A percentile compares a stretch with the other conserved stretches of the same genome.
Conservation (phyloP, 345 rosid genomes). For the Geranium brycei region DNA sequence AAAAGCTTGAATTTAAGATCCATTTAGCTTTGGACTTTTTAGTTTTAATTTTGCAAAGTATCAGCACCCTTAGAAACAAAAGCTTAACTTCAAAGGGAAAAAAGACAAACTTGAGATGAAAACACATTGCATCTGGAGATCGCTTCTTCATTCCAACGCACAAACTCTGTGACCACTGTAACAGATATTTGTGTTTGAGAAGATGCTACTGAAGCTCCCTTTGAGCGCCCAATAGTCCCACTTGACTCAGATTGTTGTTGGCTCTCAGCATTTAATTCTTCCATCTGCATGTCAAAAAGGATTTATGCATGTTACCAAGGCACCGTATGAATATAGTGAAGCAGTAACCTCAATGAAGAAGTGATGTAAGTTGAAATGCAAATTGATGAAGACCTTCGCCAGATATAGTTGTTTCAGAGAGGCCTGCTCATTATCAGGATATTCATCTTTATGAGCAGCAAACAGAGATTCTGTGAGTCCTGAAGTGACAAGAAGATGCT, state of each 20-base stretch:
- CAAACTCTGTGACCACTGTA: slow-evolving; percentile 95
- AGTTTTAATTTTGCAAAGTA: neutral
- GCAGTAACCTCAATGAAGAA: too few species aligned
- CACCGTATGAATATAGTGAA: neutral
- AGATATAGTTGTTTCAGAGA: slow-evolving; percentile 81
- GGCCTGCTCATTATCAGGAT: slow-evolving; percentile 89
- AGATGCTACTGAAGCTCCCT: slow-evolving; percentile 72
- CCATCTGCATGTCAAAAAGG: slow-evolving; percentile 48
- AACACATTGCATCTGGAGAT: slow-evolving; percentile 82
- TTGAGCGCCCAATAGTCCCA: slow-evolving; percentile 88
- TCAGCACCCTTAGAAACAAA: neutral
- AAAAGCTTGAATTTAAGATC: too few species aligned
- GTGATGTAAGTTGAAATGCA: neutral
- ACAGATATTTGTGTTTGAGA: slow-evolving; percentile 88
- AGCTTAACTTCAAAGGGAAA: slow-evolving; percentile 5
- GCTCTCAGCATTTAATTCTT: slow-evolving; percentile 77
- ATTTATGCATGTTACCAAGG: neutral
- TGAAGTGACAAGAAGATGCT: slow-evolving; percentile 15
- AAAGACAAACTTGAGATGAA: slow-evolving; percentile 63
- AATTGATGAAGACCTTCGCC: slow-evolving; percentile 48
- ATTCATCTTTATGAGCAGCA: slow-evolving; percentile 89
- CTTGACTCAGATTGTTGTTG: slow-evolving; percentile 51
- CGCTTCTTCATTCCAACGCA: slow-evolving; percentile 98
- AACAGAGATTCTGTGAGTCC: slow-evolving; percentile 87
- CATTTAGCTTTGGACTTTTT: neutral